Evolutionary conservation across 1,284 basidiomycete genomes (phyloP).

Genomic region (Sanghuangporus sanghuang): DNA sequence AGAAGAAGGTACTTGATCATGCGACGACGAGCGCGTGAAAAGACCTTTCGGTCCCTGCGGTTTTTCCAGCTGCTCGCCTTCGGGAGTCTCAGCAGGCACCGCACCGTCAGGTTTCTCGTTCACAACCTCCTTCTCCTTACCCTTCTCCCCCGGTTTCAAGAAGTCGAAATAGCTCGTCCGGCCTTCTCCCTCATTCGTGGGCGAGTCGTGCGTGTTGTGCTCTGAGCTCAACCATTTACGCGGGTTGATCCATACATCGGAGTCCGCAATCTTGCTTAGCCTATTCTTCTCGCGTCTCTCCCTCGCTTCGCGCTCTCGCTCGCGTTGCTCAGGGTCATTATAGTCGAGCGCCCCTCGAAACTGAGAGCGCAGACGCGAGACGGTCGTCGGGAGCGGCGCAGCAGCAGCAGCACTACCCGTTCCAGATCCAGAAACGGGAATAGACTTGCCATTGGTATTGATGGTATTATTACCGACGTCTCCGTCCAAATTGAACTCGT

Average conservation of each 20-base stretch:
- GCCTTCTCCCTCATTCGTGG: conserved; percentile 18
- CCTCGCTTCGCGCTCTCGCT: conserved; percentile 35
- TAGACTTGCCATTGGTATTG: neutral
- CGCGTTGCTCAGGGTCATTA: conserved; percentile 31
- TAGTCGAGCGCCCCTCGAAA: conserved; percentile 63
- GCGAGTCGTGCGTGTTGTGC: conserved; percentile 12
- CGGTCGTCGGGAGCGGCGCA: neutral
- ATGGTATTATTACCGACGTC: neutral
- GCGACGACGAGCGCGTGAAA: neutral
- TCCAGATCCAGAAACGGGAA: neutral
- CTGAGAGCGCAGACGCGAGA: conserved; percentile 25
- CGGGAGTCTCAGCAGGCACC: conserved; percentile 10
- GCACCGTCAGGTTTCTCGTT: conserved; percentile 1
- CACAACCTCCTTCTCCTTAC: conserved; percentile 14
- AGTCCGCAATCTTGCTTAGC: conserved; percentile 40
- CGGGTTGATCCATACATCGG: conserved; percentile 41
- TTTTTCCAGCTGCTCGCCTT: neutral
- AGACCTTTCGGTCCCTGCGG: neutral
- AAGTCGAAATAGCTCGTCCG: conserved; percentile 28
- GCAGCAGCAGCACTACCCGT: neutral
- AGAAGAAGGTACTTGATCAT: conserved; percentile 8
- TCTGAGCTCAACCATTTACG: conserved; percentile 48
- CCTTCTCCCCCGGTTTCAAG: conserved; percentile 21
- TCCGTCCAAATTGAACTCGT: neutral
- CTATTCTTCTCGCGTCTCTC: conserved; percentile 55